These are phyloP conservation scores for Rhexocercosporidium sp. DNA, from an alignment of 2,329 filamentous ascomycete species.

Conservation along the genomic window DNA sequence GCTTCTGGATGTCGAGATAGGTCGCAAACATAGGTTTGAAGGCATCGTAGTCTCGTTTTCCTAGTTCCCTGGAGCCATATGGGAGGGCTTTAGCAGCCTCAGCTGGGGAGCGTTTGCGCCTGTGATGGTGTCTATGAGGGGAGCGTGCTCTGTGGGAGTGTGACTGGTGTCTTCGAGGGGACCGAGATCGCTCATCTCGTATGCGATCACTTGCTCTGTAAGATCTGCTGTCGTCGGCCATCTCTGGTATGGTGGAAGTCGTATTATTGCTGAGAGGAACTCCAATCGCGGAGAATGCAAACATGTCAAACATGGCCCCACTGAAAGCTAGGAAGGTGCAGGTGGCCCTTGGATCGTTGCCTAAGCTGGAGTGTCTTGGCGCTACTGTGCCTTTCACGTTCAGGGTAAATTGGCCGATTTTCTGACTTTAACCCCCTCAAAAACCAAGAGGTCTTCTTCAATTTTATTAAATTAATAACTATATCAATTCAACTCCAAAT, in stretches of 20 bases:
- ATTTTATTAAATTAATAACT: too few species aligned
- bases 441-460: too few species aligned
- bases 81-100: slow-evolving; percentile 55
- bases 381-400: too few species aligned
- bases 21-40: slow-evolving; percentile 79
- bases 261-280: neutral
- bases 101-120: slow-evolving; percentile 39
- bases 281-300: neutral
- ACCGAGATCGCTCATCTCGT: slow-evolving; percentile 25
- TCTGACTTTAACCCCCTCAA: too few species aligned
- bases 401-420: too few species aligned
- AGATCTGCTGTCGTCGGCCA: slow-evolving; percentile 16
- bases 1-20: slow-evolving; percentile 89
- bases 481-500: too few species aligned
- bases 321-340: too few species aligned
- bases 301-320: neutral
- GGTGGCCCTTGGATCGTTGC: too few species aligned
- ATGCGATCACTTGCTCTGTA: slow-evolving; percentile 13
- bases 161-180: slow-evolving; percentile 22
- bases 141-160: slow-evolving; percentile 32
- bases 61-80: slow-evolving; percentile 67
- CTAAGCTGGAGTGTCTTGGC: too few species aligned
- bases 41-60: slow-evolving; percentile 68
- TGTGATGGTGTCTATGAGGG: slow-evolving; percentile 43
- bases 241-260: neutral